Evolutionary conservation across 2,329 filamentous ascomycete species (phyloP).

Genomic region (Cladophialophora yegresii): DNA sequence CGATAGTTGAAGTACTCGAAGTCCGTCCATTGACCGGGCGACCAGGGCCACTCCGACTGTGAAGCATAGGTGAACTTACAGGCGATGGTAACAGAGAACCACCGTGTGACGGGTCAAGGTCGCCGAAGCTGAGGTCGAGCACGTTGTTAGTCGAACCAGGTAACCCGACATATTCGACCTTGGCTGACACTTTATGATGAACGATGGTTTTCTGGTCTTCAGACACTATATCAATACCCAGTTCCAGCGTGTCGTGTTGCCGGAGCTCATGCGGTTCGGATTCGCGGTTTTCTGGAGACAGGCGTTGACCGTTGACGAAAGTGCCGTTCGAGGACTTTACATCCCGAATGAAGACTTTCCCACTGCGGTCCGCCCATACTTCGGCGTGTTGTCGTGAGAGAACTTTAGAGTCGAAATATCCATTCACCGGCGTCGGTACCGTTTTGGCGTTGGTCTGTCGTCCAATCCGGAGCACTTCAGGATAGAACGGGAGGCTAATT

Average conservation of each 20-base stretch:
- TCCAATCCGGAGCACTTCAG: conserved; percentile 92
- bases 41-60: conserved; percentile 69
- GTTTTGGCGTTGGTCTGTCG: conserved; percentile 98
- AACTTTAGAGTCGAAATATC: conserved; percentile 97
- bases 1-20: conserved; percentile 59
- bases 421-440: conserved; percentile 83
- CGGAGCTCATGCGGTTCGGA: conserved; percentile 93
- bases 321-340: conserved; percentile 99
- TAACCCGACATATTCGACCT: conserved; percentile 92
- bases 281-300: conserved; percentile 93
- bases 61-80: conserved; percentile 63
- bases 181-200: conserved; percentile 96
- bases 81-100: conserved; percentile 70
- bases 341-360: conserved; percentile 93
- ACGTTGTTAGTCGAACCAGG: conserved; percentile 73
- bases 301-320: conserved; percentile 87
- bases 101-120: conserved; percentile 77
- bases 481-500: conserved; percentile 86
- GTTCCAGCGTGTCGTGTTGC: conserved; percentile 85
- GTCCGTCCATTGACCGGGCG: conserved; percentile 68
- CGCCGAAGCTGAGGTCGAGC: conserved; percentile 79
- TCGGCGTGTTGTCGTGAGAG: conserved; percentile 94
- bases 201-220: conserved; percentile 98
- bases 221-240: conserved; percentile 97
- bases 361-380: conserved; percentile 81